phyloP scores from a whole-genome alignment of 2,329 filamentous ascomycete species.

The Fusarium torreyae region DNA sequence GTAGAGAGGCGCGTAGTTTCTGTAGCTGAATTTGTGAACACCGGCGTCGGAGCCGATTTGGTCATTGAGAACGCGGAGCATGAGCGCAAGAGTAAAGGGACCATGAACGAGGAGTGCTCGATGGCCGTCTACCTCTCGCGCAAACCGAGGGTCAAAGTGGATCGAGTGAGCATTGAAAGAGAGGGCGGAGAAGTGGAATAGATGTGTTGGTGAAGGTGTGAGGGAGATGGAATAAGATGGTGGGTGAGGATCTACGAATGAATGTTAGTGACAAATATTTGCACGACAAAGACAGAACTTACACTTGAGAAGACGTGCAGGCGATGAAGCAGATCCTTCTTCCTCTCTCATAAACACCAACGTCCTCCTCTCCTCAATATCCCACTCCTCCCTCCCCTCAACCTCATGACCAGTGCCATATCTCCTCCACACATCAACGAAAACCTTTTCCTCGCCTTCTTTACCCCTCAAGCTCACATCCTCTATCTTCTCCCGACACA shows the following conservation, averaged over 20 bases:
- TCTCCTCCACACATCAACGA: conserved; percentile 66
- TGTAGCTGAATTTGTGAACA: conserved; percentile 78
- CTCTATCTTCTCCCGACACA: conserved; percentile 64
- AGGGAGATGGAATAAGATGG: conserved; percentile 66
- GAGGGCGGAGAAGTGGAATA: conserved; percentile 92
- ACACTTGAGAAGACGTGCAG: conserved; percentile 50
- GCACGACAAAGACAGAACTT: conserved; percentile 18
- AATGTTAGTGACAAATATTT: conserved; percentile 3
- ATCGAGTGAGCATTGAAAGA: conserved; percentile 95
- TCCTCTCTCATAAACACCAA: conserved; percentile 67
- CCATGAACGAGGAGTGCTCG: conserved; percentile 86
- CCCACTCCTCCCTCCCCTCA: conserved; percentile 40
- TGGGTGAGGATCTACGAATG: conserved; percentile 51
- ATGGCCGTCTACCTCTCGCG: conserved; percentile 80
- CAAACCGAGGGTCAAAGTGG: conserved; percentile 84
- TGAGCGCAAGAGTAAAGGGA: conserved; percentile 82
- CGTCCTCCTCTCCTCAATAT: conserved; percentile 64
- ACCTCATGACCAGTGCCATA: conserved; percentile 56
- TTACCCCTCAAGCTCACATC: conserved; percentile 56
- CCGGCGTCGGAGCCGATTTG: conserved; percentile 42
- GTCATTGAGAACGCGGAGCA: conserved; percentile 74
- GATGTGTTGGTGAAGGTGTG: conserved; percentile 76
- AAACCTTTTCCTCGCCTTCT: conserved; percentile 61
- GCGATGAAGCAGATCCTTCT: conserved; percentile 27
- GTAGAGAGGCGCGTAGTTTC: conserved; percentile 86